Evolutionary conservation across 306 rosid species (phyloP), one percentile per base, ranked within the genome.

Genomic region (Mucuna pruriens): DNA sequence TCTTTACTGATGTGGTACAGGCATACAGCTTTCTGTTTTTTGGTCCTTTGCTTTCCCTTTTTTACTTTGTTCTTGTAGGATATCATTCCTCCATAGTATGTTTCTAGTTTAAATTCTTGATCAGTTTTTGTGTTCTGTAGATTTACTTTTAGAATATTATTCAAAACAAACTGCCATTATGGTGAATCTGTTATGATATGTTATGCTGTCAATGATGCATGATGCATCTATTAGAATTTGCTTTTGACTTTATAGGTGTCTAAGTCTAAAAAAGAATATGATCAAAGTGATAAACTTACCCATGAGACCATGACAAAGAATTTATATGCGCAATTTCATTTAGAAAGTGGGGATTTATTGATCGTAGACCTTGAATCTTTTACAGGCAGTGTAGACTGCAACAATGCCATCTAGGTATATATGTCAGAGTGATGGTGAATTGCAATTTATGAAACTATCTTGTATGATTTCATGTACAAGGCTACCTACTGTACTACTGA

Each of bases 321-420:
- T 70, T 46, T 60, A 34, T 52, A 31, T 1, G 54, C 11, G 1
- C 42, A 20, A 10, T 44, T 58, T 80, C 66, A 36, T 64, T 34
- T 62, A 60, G 45, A 80, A 80, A 44, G 19, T 49, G n/a, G 66
- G 84, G 79, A 45, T 42, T 79, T 42, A 42, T 58, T 44, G 48
- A 70, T 70, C 51, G 36, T 17, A 79, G 72, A 60, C 31, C 19
- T 70, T 44, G 63, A 80, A 33, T 33, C 20, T 70, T 4, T 49
- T 46, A 73, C 36, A 62, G 66, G 66, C 44, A 81, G 23, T 74
- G 39, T 34, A 62, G 80, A 48, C 44, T 61, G 44, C 20, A 67
- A 36, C 36, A 49, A 29, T 74, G 46, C 36, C 44, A 36, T 61
- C 57, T 72, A 72, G 54, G 34, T 80, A n/a, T 65, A n/a, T 65